Evolutionary conservation across 805 yeast species (phyloP).

Genomic region (Wickerhamomyces subpelliculosus): DNA sequence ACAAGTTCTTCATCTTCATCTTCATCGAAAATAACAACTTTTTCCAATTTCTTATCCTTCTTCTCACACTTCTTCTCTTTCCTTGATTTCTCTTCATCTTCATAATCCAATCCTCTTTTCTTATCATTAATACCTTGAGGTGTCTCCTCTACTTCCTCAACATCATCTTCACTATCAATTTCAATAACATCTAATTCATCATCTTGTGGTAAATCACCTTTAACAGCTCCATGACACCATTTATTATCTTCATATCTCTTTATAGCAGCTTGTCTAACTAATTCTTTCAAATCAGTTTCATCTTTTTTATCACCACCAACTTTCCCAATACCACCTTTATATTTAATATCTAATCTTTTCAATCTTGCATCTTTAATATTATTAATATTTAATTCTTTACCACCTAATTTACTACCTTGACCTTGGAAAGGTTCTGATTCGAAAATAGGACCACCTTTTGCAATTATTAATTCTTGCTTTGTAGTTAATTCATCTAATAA

Average conservation of each 20-base stretch:
- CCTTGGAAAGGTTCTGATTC: slow-evolving; percentile 32
- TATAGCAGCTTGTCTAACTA: slow-evolving; percentile 57
- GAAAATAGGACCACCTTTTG: slow-evolving; percentile 30
- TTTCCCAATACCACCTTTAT: slow-evolving; percentile 11
- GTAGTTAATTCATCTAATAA: slow-evolving; percentile 49
- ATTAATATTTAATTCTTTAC: slow-evolving; percentile 12
- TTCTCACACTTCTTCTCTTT: neutral
- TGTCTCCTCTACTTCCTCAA: too few species aligned
- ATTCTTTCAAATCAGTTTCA: slow-evolving; percentile 28
- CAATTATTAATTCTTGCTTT: slow-evolving; percentile 31
- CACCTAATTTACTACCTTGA: slow-evolving; percentile 41
- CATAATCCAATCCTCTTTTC: neutral
- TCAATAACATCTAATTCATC: slow-evolving; percentile 37
- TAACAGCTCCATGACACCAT: slow-evolving; percentile 32
- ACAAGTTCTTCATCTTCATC: neutral
- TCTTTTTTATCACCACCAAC: slow-evolving; percentile 9
- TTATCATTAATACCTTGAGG: too few species aligned
- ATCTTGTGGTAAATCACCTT: slow-evolving; percentile 32
- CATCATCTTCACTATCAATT: slow-evolving; percentile 9
- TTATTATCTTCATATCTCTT: slow-evolving; percentile 46
- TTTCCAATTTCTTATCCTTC: neutral
- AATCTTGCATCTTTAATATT: slow-evolving; percentile 32
- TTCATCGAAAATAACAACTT: neutral
- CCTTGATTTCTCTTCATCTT: neutral
- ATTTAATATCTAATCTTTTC: slow-evolving; percentile 27